Evolutionary conservation across 768 basidiomycete genomes (phyloP).

Genomic region (Arthromyces matolae): DNA sequence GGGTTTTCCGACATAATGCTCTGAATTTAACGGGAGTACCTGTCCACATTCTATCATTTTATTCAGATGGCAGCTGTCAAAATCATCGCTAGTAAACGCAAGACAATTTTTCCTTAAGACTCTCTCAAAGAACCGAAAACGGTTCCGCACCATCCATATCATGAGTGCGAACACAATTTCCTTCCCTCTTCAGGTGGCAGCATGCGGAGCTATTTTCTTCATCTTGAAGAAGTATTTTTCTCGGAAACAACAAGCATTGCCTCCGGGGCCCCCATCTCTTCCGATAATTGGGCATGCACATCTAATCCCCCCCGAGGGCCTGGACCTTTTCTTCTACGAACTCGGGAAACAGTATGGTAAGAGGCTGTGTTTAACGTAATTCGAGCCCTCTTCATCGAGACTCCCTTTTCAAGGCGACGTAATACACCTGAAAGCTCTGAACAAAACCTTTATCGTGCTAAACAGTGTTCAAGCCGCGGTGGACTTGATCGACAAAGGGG

Average conservation of each 20-base stretch:
- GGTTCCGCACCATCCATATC: too few species aligned
- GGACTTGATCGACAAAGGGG: conserved; percentile 21
- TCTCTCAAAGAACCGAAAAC: too few species aligned
- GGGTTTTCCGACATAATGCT: too few species aligned
- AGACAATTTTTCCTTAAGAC: too few species aligned
- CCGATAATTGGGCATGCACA: conserved; percentile 34
- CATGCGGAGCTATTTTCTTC: neutral
- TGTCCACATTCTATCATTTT: too few species aligned
- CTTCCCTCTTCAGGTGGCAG: neutral
- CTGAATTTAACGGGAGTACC: too few species aligned
- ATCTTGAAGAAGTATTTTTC: neutral
- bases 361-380: neutral
- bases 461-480: conserved; percentile 21
- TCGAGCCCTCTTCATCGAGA: too few species aligned
- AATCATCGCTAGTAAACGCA: too few species aligned
- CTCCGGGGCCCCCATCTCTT: conserved; percentile 34
- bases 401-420: conserved; percentile 20
- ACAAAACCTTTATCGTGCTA: conserved; percentile 21
- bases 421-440: conserved; percentile 18
- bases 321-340: conserved; percentile 23
- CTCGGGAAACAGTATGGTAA: conserved; percentile 33
- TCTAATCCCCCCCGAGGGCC: conserved; percentile 25
- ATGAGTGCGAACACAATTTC: too few species aligned
- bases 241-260: conserved; percentile 9
- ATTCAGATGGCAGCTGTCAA: too few species aligned